Evolutionary conservation across 129 eudicot genomes (phyloP).

Genomic region (Helianthus annuus): HanXRQr2.0-SUNRISE NC_035447.2:56945837-56946336

Average conservation of each 20-base stretch:
- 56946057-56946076: no score
- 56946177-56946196: background rate
- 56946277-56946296: slow-evolving; percentile 40
- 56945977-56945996: no score
- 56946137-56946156: no score
- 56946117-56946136: no score
- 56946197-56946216: no score
- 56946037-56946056: no score
- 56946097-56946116: no score
- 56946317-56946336: slow-evolving; percentile 20
- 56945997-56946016: background rate
- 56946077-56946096: no score
- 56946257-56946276: slow-evolving; percentile 53
- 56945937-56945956: background rate
- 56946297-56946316: slow-evolving; percentile 65
- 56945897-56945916: background rate
- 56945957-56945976: no score
- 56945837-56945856: background rate
- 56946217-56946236: slow-evolving; percentile 5
- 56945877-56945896: background rate
- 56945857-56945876: slow-evolving; percentile 2
- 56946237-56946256: background rate
- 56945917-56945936: background rate
- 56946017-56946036: no score
- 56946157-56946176: no score